phyloP scores from a whole-genome alignment of 768 basidiomycete species.

The Tulasnella sp. region DNA sequence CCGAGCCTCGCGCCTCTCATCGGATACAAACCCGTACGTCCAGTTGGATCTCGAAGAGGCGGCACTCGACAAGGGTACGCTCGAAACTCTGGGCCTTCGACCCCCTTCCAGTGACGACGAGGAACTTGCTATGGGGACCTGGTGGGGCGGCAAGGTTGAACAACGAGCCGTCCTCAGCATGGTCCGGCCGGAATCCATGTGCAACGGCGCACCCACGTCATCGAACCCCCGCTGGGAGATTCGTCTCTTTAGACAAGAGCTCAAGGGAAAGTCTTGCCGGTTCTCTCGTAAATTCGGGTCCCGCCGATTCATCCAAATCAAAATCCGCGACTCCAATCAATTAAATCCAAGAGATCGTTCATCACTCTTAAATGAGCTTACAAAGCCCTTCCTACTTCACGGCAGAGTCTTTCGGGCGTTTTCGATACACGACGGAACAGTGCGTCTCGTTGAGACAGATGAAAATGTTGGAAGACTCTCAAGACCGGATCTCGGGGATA shows the following conservation, averaged over 20 bases:
- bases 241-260: conserved; percentile 35
- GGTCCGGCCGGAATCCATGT: background rate
- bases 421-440: conserved; percentile 42
- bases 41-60: conserved; percentile 49
- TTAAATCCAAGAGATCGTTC: conserved; percentile 2
- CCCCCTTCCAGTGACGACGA: conserved; percentile 17
- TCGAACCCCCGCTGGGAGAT: conserved; percentile 19
- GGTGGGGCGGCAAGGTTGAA: conserved; percentile 51
- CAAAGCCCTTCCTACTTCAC: conserved; percentile 44
- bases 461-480: conserved; percentile 24
- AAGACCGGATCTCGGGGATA: background rate
- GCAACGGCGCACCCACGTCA: background rate
- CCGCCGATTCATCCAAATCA: conserved; percentile 35
- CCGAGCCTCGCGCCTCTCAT: background rate
- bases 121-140: conserved; percentile 18
- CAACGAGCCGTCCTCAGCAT: background rate
- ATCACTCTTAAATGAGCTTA: conserved; percentile 28
- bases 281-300: conserved; percentile 54
- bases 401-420: conserved; percentile 48
- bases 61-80: conserved; percentile 25
- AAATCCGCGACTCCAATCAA: background rate
- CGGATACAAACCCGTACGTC: conserved; percentile 30
- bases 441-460: conserved; percentile 46
- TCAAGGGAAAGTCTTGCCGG: conserved; percentile 42
- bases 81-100: conserved; percentile 33